These are phyloP conservation scores for Blumeriella jaapii DNA, from an alignment of 2,329 filamentous ascomycete genomes.

Conservation along the genomic window DNA sequence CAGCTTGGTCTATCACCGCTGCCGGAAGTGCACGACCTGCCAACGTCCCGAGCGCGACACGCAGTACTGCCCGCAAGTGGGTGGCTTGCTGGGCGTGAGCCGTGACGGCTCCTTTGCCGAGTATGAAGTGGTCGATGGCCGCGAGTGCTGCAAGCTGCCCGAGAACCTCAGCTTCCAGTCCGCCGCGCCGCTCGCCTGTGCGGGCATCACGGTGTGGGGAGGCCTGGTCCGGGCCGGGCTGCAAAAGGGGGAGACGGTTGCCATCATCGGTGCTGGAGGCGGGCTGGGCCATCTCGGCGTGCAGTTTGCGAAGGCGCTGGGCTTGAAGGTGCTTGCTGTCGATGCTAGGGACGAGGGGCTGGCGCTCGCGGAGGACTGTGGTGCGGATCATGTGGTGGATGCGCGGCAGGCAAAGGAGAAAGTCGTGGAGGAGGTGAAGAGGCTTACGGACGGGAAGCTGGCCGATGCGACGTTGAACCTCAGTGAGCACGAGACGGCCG, in stretches of 20 bases:
- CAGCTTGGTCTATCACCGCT: constrained; percentile 40
- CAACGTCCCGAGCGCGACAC: constrained; percentile 34
- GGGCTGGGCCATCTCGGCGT: constrained; percentile 42
- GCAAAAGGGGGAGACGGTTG: constrained; percentile 29
- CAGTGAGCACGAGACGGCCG: constrained; percentile 38
- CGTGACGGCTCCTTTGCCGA: constrained; percentile 45
- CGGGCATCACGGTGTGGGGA: constrained; percentile 33
- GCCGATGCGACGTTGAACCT: constrained; percentile 42
- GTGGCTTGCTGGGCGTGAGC: constrained; percentile 37
- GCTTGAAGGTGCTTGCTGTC: constrained; percentile 36
- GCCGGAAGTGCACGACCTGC: constrained; percentile 42
- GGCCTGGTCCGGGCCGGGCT: constrained; percentile 27
- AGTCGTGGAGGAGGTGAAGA: constrained; percentile 36
- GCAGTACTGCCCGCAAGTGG: constrained; percentile 40
- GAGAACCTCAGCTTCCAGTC: constrained; percentile 36
- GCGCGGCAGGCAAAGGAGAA: constrained; percentile 36
- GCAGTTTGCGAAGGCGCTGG: constrained; percentile 38
- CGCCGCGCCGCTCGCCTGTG: constrained; percentile 46
- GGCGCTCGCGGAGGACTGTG: constrained; percentile 33
- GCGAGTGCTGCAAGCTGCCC: constrained; percentile 36
- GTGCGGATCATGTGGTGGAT: constrained; percentile 42
- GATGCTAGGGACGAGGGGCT: constrained; percentile 40
- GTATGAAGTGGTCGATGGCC: constrained; percentile 39
- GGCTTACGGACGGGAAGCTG: constrained; percentile 36
- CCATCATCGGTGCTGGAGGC: constrained; percentile 38